phyloP scores from a whole-genome alignment of 306 rosid species.

The Delonix regia region DNA sequence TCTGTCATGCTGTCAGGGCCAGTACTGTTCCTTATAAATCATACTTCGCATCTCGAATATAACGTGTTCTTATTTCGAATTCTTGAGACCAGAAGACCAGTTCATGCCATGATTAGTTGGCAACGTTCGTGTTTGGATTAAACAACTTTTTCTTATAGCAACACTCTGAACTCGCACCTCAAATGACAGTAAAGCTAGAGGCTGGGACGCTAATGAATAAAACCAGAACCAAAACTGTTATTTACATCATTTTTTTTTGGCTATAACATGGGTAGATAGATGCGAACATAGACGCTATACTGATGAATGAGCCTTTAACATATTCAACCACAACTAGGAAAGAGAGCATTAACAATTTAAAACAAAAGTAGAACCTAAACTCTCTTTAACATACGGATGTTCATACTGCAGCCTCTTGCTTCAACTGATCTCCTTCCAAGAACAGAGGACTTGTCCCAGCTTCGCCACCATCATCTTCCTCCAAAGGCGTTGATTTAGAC shows the following conservation, averaged over 20 bases:
- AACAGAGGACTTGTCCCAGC: background rate
- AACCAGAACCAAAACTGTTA: constrained; percentile 18
- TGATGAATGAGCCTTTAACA: background rate
- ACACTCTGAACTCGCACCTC: background rate
- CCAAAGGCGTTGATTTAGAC: constrained; percentile 29
- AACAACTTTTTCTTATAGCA: background rate
- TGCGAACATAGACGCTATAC: background rate
- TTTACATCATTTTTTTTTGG: constrained; percentile 28
- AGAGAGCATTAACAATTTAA: background rate
- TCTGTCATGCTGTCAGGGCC: constrained; percentile 22
- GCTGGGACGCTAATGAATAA: background rate
- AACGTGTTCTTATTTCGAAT: background rate
- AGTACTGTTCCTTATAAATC: background rate
- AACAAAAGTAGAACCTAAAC: background rate
- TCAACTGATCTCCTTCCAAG: background rate
- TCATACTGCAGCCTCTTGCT: constrained; percentile 7
- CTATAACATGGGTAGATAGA: background rate
- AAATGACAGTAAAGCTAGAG: background rate
- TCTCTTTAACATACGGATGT: background rate
- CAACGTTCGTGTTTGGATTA: background rate
- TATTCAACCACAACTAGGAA: background rate
- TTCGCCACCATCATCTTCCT: constrained; percentile 10
- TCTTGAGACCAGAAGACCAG: background rate
- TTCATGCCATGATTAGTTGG: too few species aligned
- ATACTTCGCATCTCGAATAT: background rate